phyloP scores from a whole-genome alignment of 1,284 basidiomycete species.

The Cryptococcus sp. region DNA sequence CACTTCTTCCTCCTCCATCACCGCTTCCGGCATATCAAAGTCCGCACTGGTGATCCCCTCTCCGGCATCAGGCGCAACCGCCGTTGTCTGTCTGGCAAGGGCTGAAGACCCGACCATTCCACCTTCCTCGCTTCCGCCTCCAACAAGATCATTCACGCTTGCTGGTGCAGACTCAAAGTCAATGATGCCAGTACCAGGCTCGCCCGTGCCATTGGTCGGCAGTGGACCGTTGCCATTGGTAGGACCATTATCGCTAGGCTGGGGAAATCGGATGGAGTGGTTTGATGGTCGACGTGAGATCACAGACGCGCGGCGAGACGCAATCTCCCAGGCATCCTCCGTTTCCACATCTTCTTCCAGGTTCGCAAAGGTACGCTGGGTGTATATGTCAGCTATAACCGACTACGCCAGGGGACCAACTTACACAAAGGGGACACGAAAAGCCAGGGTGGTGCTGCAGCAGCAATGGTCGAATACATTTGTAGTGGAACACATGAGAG shows the following conservation, averaged over 20 bases:
- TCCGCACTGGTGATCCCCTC: constrained; percentile 4
- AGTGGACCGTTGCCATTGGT: constrained; percentile 6
- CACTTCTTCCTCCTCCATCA: constrained; percentile 13
- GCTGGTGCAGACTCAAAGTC: constrained; percentile 19
- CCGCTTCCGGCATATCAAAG: constrained; percentile 18
- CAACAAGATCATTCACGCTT: constrained; percentile 31
- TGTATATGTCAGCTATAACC: constrained; percentile 6
- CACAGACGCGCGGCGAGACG: constrained; percentile 46
- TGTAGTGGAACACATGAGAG: constrained; percentile 97
- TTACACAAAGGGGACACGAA: constrained; percentile 84
- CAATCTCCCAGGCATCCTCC: constrained; percentile 56
- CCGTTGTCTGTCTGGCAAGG: constrained; percentile 25
- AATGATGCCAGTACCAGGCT: constrained; percentile 22
- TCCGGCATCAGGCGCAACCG: constrained; percentile 13
- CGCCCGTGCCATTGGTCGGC: constrained; percentile 8
- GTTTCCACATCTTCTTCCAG: constrained; percentile 95
- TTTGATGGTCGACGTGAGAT: constrained; percentile 45
- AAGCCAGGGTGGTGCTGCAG: constrained; percentile 88
- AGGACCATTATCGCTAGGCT: constrained; percentile 3
- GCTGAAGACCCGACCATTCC: constrained; percentile 14
- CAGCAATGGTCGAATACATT: constrained; percentile 91
- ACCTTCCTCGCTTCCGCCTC: constrained; percentile 19
- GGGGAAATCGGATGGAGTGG: constrained; percentile 36
- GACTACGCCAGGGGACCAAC: constrained; percentile 13
- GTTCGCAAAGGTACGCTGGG: constrained; percentile 77